Conservation (phyloP, 2,329 filamentous ascomycete genomes). For the Trichoderma harzianum region DNA sequence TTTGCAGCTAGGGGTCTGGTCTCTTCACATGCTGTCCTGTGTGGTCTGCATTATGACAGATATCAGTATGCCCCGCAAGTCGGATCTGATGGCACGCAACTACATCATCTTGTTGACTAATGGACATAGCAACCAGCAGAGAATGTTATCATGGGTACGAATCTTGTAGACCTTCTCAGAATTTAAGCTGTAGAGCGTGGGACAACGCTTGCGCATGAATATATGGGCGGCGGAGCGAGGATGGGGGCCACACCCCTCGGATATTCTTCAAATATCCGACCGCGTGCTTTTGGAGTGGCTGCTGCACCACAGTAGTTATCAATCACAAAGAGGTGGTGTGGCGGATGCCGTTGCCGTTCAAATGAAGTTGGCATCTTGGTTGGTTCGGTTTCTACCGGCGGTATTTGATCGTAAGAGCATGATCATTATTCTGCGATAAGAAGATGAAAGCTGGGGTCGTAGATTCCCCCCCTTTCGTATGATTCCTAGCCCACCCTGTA, state of each 20-base stretch:
- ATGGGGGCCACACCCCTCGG: background rate
- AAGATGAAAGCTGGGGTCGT: background rate
- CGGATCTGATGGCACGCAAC: background rate
- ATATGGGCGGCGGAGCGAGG: background rate
- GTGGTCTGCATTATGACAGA: background rate
- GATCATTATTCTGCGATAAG: background rate
- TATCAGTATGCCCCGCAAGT: background rate
- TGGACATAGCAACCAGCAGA: background rate
- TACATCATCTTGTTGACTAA: background rate
- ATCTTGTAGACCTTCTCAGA: rapidly evolving
- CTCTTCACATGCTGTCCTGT: background rate
- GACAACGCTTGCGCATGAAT: background rate
- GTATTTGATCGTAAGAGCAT: background rate
- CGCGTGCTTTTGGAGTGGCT: background rate
- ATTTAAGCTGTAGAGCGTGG: background rate
- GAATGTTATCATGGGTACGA: background rate
- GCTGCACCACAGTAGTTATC: background rate
- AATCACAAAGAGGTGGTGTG: background rate
- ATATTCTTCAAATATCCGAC: background rate
- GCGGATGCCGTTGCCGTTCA: background rate
- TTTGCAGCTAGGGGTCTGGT: background rate
- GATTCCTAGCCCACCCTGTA: too few species aligned
- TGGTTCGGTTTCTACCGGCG: background rate
- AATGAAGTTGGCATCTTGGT: background rate
- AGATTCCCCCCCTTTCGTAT: background rate